Percentiles rank a stretch among this genome's conserved stretches.
phyloP scores from a whole-genome alignment of 805 yeast genomes.

The Candida schatavii region DNA sequence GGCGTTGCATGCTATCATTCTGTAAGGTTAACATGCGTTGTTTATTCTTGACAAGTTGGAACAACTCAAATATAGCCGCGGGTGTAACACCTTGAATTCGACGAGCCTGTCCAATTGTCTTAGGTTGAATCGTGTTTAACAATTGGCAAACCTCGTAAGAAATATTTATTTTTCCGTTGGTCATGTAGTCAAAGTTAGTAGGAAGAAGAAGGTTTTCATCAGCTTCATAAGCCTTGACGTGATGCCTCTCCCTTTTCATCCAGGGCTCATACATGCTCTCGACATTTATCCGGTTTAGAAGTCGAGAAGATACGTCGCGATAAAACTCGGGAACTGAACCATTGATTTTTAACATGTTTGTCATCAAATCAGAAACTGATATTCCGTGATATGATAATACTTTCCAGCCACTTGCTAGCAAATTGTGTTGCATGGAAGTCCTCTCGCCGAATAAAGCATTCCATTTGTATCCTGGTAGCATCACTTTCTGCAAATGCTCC shows the following conservation, averaged over 20 bases:
- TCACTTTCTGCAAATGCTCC: slow-evolving; percentile 42
- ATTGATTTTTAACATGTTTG: slow-evolving; percentile 21
- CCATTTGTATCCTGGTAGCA: slow-evolving; percentile 65
- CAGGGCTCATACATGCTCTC: slow-evolving; percentile 85
- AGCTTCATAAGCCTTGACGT: slow-evolving; percentile 72
- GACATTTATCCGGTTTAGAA: slow-evolving; percentile 61
- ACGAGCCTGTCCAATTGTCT: slow-evolving; percentile 92
- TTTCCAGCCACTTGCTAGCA: slow-evolving; percentile 58
- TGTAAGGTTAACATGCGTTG: no score
- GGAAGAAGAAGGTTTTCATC: slow-evolving; percentile 84
- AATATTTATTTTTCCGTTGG: slow-evolving; percentile 49
- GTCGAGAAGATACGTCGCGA: slow-evolving; percentile 30
- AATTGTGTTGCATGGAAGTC: slow-evolving; percentile 17
- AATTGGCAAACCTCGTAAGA: slow-evolving; percentile 72
- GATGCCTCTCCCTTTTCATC: slow-evolving; percentile 66
- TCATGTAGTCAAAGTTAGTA: slow-evolving; percentile 54
- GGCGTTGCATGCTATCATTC: background rate
- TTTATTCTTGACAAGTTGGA: slow-evolving; percentile 45
- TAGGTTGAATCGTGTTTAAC: slow-evolving; percentile 74
- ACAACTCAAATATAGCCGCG: slow-evolving; percentile 81
- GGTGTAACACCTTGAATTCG: slow-evolving; percentile 95
- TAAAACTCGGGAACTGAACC: slow-evolving; percentile 25
- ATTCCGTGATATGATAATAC: slow-evolving; percentile 56
- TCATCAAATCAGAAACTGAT: slow-evolving; percentile 25
- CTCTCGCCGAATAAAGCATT: slow-evolving; percentile 41